Base-by-base conservation (phyloP, 129 eudicot species). In the Ambrosia trifida region DNA sequence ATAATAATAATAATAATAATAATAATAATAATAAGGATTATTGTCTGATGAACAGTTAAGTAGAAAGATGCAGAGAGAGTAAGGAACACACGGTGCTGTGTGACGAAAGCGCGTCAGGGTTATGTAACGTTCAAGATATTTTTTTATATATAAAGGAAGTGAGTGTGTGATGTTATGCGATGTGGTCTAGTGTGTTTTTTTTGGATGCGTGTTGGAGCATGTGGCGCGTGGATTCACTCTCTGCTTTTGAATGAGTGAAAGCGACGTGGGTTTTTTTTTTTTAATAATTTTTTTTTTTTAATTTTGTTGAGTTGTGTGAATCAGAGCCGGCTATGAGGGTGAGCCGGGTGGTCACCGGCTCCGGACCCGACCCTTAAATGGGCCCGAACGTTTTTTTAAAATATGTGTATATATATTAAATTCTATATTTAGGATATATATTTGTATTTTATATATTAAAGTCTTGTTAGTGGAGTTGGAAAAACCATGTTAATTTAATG, bases 61-160 rank as follows among this genome's bases (percentile, higher is more conserved):
- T 58, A 38, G 68, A 64, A 66, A 67, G 66, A 56, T 11, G 79
- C 68, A 43, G 68, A 43, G 69, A 72, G 56, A 6, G 53, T 13
- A 36, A 49, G 14, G 58, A 61, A 28, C 70, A 62, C 51, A 62
- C 63, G 41, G 70, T 24, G 0, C 31, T 61, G 69, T 6, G 0
- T 75, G 67, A 19, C 64, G 74, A 45, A 76, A 63, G 81, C 81
- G 81, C 81, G 81, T 76, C n/a, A n/a, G 70, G 69, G 41, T 68
- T 75, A 12, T 49, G 74, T 11, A 12, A 24, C 13, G 28, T 24
- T 24, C 28, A 24, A 66, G 36, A 57, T 57, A 11, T 57, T 54
- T 18, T 53, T 54, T 57, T 59, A 31, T 11, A 31, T 11, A 19
- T 5, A 38, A 54, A 70, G 12, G 24, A 4, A 12, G 30, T 20